Conservation (phyloP, 306 rosid genomes). For the Fragaria ananassa region DNA sequence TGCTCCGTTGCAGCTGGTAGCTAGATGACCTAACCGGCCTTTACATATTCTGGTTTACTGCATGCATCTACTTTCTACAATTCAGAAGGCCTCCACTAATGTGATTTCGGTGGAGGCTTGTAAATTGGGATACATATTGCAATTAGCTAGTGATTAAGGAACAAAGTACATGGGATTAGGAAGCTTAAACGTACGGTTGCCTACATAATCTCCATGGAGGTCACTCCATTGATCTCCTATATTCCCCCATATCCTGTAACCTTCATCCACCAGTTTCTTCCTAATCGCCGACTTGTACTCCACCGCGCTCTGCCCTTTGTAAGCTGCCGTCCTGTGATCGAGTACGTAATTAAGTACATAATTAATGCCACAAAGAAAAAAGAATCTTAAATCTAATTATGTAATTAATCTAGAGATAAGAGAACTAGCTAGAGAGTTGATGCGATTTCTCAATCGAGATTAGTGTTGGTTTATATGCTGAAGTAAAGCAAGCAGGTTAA, state of each 20-base stretch:
- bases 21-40: too few relatives aligned
- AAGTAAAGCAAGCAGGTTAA: too few relatives aligned
- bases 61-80: background rate
- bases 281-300: conserved; percentile 55
- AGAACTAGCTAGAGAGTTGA: background rate
- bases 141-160: conserved; percentile 28
- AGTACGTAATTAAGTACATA: background rate
- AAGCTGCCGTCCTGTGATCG: conserved; percentile 33
- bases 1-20: too few relatives aligned
- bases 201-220: conserved; percentile 62
- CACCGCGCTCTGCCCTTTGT: conserved; percentile 60
- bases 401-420: background rate
- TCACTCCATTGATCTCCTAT: conserved; percentile 98
- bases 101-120: background rate
- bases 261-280: conserved; percentile 55
- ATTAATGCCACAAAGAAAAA: background rate
- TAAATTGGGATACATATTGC: background rate
- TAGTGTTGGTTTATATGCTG: too few relatives aligned
- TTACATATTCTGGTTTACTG: background rate
- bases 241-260: conserved; percentile 82
- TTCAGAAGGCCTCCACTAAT: background rate
- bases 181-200: conserved; percentile 72
- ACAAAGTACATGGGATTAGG: conserved; percentile 94
- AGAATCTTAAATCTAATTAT: background rate
- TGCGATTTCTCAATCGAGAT: too few relatives aligned